Conservation (phyloP, 2,329 filamentous ascomycete species). For the Pyrenochaeta sp. region DNA sequence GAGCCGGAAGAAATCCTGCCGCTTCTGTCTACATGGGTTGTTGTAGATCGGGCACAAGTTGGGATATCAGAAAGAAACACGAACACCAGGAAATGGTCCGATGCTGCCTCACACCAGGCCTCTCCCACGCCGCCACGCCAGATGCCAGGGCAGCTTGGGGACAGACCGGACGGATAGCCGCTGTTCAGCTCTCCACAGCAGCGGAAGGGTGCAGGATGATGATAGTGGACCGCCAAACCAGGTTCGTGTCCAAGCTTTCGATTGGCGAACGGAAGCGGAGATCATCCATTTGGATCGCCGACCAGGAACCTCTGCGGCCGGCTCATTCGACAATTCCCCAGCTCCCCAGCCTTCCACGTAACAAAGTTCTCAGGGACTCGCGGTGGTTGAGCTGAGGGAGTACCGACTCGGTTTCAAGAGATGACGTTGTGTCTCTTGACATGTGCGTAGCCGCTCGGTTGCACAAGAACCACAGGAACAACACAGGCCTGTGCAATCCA, state of each 20-base stretch:
- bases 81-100: background rate
- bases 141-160: background rate
- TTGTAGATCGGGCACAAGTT: no score
- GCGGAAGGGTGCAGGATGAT: constrained; percentile 12
- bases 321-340: constrained; percentile 8
- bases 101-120: constrained; percentile 1
- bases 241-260: constrained; percentile 20
- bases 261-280: constrained; percentile 27
- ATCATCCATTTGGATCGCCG: constrained; percentile 19
- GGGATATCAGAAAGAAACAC: no score
- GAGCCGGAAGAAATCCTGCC: constrained; percentile 1
- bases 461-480: no score
- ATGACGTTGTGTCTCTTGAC: background rate
- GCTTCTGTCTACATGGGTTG: no score
- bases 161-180: constrained; percentile 4
- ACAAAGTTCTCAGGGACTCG: constrained; percentile 6
- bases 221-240: background rate
- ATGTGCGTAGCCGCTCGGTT: background rate
- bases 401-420: no score
- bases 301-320: constrained; percentile 10
- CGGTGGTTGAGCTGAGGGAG: no score
- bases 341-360: constrained; percentile 10
- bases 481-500: no score
- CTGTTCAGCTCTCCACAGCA: constrained; percentile 23
- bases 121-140: background rate